Conservation (phyloP, 768 basidiomycete species). For the Hygrophoropsis aurantiaca region DNA sequence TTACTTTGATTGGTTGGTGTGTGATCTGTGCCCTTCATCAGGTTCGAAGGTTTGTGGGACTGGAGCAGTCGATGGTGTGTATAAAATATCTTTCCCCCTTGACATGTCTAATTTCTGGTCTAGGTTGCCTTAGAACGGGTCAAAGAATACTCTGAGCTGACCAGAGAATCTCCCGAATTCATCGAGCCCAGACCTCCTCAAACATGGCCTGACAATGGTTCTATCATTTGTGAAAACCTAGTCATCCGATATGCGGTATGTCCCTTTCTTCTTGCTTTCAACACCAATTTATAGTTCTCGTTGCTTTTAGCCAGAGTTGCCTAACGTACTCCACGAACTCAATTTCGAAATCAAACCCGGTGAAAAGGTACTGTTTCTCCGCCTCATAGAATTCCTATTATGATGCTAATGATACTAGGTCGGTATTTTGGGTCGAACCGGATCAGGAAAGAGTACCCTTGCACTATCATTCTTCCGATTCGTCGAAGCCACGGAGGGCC, state of each 20-base stretch:
- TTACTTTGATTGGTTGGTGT: neutral
- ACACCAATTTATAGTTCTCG: slow-evolving; percentile 2
- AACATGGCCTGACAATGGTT: slow-evolving; percentile 75
- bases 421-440: slow-evolving; percentile 69
- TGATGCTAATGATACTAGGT: slow-evolving; percentile 37
- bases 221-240: slow-evolving; percentile 70
- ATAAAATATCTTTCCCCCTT: neutral
- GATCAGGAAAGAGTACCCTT: slow-evolving; percentile 78
- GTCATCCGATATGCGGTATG: slow-evolving; percentile 77
- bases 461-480: slow-evolving; percentile 88
- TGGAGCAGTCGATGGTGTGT: slow-evolving; percentile 90
- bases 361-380: slow-evolving; percentile 67
- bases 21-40: slow-evolving; percentile 8
- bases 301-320: slow-evolving; percentile 71
- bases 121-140: slow-evolving; percentile 86
- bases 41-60: slow-evolving; percentile 79
- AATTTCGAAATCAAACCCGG: slow-evolving; percentile 72
- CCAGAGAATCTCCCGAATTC: slow-evolving; percentile 79
- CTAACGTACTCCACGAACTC: slow-evolving; percentile 78
- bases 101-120: slow-evolving; percentile 2
- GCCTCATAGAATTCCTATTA: neutral
- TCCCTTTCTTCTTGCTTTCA: slow-evolving; percentile 14
- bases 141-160: slow-evolving; percentile 85
- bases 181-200: slow-evolving; percentile 80
- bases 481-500: slow-evolving; percentile 81